Evolutionary conservation across 495 filamentous ascomycete species (phyloP), one percentile per base, ranked within the genome.

Genomic region (Neurospora intermedia): DNA sequence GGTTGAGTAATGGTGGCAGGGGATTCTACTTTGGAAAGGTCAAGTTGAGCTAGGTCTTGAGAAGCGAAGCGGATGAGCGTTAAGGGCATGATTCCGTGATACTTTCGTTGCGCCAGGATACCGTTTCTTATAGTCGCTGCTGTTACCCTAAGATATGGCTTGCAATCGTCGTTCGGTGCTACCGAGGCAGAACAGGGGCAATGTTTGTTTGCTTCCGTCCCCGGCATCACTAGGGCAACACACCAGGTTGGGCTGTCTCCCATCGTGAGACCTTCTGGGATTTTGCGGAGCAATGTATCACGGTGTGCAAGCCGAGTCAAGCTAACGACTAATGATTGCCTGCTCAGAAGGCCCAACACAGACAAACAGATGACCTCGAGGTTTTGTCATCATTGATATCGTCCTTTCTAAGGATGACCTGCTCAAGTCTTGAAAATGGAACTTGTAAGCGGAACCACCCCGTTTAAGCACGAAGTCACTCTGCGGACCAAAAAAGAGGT

Each of bases 1-100:
- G 92, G 90, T 82, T 97, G 73, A 96, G 93, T 76, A 97, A 94
- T 80, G 93, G 91, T 0, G 91, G 92, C n/a, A 85, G 91, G 74
- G 94, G 93, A 0, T 97, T 95, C 77, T 85, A 90, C 18, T 81
- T 76, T 72, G 83, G 82, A 15, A 81, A 69, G 35, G 72, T 82
- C 20, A 77, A 73, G 41, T 10, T 80, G 71, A 31, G 27, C 11
- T 39, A 39, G 39, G 39, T 38, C 54, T 0, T 76, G 71, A 77
- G 9, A 20, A 35, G 72, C 11, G 43, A 38, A 41, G 15, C n/a
- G 23, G 31, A 69, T 42, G 35, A 39, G 39, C 7, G 6, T 39
- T 6, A 39, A 8, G 0, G 39, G 6, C 7, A 39, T 39, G 39
- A 39, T 9, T 39, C 7, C 39, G 43, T 27, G 27, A 66, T 35